phyloP scores from a whole-genome alignment of 768 basidiomycete genomes.

The Russula brevipes region DNA sequence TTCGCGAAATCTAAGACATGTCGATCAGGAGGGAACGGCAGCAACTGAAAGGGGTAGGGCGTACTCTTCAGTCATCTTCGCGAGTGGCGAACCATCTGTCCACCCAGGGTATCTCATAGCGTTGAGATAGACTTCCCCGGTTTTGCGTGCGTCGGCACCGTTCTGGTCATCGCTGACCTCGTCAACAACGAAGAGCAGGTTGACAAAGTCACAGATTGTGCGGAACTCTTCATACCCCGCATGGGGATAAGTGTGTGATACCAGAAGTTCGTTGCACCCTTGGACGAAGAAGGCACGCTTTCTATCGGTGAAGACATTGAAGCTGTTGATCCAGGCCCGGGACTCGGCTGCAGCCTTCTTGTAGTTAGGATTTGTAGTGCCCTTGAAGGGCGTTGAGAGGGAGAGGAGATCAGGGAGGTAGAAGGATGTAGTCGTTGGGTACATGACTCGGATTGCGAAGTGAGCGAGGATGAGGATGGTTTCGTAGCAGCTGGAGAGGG shows the following conservation, averaged over 20 bases:
- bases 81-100: conserved; percentile 53
- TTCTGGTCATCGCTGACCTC: conserved; percentile 67
- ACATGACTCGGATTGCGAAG: neutral
- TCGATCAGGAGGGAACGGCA: neutral
- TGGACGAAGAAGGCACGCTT: conserved; percentile 61
- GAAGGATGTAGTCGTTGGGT: conserved; percentile 34
- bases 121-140: conserved; percentile 50
- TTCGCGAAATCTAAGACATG: conserved; percentile 45
- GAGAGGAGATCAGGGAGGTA: conserved; percentile 54
- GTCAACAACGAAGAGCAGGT: conserved; percentile 54
- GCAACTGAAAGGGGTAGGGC: conserved; percentile 24
- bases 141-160: conserved; percentile 51
- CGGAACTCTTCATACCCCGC: conserved; percentile 55
- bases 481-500: neutral
- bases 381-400: conserved; percentile 41
- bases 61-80: conserved; percentile 62
- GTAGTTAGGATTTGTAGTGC: conserved; percentile 56
- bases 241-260: conserved; percentile 59
- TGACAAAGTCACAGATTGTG: conserved; percentile 58
- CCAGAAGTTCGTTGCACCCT: conserved; percentile 58
- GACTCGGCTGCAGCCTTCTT: conserved; percentile 53
- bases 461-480: neutral
- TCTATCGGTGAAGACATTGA: conserved; percentile 53
- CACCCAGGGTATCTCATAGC: conserved; percentile 51
- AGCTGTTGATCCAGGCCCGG: conserved; percentile 59